Evolutionary conservation across 495 filamentous ascomycete genomes (phyloP).

Genomic region (Hypoxylon crocopeplum): DNA sequence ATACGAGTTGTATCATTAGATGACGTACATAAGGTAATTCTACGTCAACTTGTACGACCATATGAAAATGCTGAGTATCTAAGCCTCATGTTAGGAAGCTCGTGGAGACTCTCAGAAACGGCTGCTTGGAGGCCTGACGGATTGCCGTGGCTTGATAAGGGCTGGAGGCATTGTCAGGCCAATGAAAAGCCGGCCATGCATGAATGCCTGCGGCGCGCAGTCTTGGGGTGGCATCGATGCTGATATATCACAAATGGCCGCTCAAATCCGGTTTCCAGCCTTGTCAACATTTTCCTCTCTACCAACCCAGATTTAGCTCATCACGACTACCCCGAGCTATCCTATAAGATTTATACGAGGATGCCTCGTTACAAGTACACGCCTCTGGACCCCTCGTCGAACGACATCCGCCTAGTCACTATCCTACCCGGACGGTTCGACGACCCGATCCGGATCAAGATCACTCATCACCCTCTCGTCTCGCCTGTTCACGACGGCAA

Average conservation of each 20-base stretch:
- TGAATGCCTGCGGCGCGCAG: neutral
- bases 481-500: neutral
- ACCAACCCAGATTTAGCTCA: neutral
- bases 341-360: neutral
- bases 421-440: slow-evolving; percentile 15
- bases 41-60: too few species aligned
- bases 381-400: slow-evolving; percentile 3
- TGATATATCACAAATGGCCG: neutral
- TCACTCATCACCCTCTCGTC: slow-evolving; percentile 11
- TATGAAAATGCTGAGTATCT: too few species aligned
- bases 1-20: too few species aligned
- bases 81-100: too few species aligned
- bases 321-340: neutral
- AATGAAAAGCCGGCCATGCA: neutral
- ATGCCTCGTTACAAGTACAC: slow-evolving; percentile 12
- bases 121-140: neutral
- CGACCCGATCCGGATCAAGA: slow-evolving; percentile 20
- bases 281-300: neutral
- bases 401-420: slow-evolving; percentile 23
- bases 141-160: neutral
- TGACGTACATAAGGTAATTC: too few species aligned
- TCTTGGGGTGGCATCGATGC: neutral
- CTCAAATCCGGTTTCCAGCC: neutral
- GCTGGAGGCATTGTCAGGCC: neutral
- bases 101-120: too few species aligned